Conservation (phyloP, 2,329 filamentous ascomycete species). For the Alternaria viburni region DNA sequence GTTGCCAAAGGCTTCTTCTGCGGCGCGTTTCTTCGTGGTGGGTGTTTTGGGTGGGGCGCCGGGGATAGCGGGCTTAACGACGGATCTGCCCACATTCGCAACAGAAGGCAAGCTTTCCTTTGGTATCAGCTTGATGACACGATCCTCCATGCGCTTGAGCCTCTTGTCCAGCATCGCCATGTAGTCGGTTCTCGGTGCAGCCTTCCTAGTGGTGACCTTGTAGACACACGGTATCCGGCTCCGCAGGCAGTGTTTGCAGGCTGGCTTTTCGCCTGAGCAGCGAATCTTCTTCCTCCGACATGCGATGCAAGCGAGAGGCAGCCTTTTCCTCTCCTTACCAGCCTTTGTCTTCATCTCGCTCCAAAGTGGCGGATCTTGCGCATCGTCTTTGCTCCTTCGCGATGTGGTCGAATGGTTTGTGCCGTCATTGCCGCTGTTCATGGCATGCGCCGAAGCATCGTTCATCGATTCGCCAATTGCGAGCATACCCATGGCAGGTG, state of each 20-base stretch:
- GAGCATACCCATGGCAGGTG: constrained; percentile 37
- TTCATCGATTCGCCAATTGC: constrained; percentile 36
- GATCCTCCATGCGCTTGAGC: constrained; percentile 95
- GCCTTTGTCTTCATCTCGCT: constrained; percentile 67
- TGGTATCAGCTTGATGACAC: constrained; percentile 93
- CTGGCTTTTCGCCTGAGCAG: constrained; percentile 96
- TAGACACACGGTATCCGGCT: constrained; percentile 96
- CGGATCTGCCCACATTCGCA: constrained; percentile 73
- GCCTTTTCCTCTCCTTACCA: constrained; percentile 90
- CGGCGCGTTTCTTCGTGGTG: constrained; percentile 75
- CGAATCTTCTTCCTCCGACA: constrained; percentile 97
- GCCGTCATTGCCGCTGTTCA: constrained; percentile 38
- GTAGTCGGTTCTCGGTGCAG: constrained; percentile 92
- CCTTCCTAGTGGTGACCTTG: constrained; percentile 94
- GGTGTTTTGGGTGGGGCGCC: constrained; percentile 63
- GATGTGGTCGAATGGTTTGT: constrained; percentile 29
- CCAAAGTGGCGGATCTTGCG: constrained; percentile 53
- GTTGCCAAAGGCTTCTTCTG: constrained; percentile 84
- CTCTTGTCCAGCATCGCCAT: constrained; percentile 99
- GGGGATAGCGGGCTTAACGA: constrained; percentile 79
- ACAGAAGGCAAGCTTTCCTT: constrained; percentile 78
- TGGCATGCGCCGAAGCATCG: constrained; percentile 32
- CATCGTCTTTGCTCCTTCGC: constrained; percentile 39
- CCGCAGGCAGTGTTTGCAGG: constrained; percentile 93
- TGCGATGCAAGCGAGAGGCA: constrained; percentile 93